Evolutionary conservation across 2,329 filamentous ascomycete species (phyloP), one percentile per base, ranked within the genome.

Genomic region (Pseudocercospora cruenta): DNA sequence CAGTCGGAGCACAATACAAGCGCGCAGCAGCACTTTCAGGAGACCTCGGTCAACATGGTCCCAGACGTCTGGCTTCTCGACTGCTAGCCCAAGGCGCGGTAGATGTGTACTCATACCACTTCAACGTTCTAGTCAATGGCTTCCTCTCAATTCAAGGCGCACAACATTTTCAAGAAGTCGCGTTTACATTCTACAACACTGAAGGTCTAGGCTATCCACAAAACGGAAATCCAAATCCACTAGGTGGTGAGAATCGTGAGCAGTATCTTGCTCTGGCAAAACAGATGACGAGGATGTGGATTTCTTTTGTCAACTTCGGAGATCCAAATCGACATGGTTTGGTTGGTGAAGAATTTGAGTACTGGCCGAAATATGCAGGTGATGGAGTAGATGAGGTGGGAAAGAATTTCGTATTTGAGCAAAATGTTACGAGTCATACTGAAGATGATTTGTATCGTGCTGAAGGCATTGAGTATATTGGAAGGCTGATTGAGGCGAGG

Each of bases 161-260:
- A 4, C 74, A 74, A 39, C 82, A 83, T 69, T 82, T 82, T 73
- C 75, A 83, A 63, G 84, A 87, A 72, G 82, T 86, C 0, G 78
- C 81, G 0, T 86, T 86, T 67, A 84, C 87, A 6, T 84, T 88
- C 59, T 73, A 85, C 68, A 87, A 88, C 67, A 74, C 80, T 6
- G 67, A 79, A 4, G 86, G 84, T 0, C 60, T 65, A 7, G 68
- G 68, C 6, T 70, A 68, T 28, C 64, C 62, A n/a, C 69, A 69
- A 19, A 69, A 67, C 36, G 67, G 65, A 2, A 67, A 66, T 36
- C 70, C 73, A 28, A 71, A 74, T 49, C 67, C 72, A 1, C 14
- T 72, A 2, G 70, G 71, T 9, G 73, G 72, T 4, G 43, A 58
- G 2, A 64, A 70, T 10, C 62, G 71, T 19, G 72, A 80, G 59